Percentiles rank a stretch among this genome's conserved stretches.
phyloP scores from a whole-genome alignment of 1,139 yeast species.

The Pneumocystis murina region DNA sequence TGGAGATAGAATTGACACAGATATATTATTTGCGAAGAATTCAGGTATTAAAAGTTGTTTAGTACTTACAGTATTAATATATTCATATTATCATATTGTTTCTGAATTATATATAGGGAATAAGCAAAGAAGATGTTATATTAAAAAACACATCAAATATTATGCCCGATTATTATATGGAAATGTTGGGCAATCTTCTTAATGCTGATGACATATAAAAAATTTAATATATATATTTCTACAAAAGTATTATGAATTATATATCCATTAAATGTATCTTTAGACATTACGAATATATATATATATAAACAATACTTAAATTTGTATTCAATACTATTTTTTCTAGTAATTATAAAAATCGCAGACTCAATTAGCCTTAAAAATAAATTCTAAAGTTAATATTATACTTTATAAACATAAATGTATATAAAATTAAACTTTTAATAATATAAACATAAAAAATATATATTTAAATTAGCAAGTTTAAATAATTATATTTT shows the following conservation, averaged over 20 bases:
- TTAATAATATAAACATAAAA: background rate
- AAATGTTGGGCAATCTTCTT: constrained; percentile 59
- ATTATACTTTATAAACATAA: background rate
- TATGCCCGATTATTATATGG: constrained; percentile 55
- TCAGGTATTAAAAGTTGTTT: constrained; percentile 75
- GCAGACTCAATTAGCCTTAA: no score
- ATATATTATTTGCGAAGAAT: constrained; percentile 75
- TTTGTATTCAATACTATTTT: background rate
- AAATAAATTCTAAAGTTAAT: background rate
- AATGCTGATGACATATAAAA: constrained; percentile 25
- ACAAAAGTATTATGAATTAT: background rate
- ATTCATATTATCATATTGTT: background rate
- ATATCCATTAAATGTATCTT: background rate
- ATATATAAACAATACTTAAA: background rate
- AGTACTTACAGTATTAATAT: constrained; percentile 40
- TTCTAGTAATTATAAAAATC: background rate
- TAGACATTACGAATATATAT: background rate
- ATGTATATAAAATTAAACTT: background rate
- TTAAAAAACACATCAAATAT: constrained; percentile 30
- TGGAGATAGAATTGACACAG: constrained; percentile 92
- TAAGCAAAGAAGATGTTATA: constrained; percentile 57
- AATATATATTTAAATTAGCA: background rate
- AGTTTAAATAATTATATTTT: background rate
- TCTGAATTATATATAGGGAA: constrained; percentile 34
- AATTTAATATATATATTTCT: background rate